Base-by-base conservation (phyloP, 345 rosid genomes). In the Bruguiera sexangula region DNA sequence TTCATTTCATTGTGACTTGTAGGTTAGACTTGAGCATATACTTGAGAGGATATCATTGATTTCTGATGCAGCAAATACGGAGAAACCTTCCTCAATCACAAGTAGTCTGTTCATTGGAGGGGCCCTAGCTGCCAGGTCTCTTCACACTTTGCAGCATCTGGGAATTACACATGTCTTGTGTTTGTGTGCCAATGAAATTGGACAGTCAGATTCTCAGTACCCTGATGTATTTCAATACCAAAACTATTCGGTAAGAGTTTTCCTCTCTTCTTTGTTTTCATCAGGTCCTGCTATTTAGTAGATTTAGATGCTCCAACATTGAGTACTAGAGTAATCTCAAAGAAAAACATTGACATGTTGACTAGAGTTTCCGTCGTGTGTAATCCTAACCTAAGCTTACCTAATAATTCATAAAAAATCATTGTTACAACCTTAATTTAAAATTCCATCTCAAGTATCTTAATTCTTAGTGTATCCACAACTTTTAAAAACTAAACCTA, bases 1-100 rank as follows among this genome's bases (percentile, higher is more conserved):
- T 15, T 43, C 62, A 8, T 39, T 26, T 61, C 65, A 65, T 64
- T 21, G 13, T 60, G 57, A 76, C 50, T 68, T 77, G 67, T 86
- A 96, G 99, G 87, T 96, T 67, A 87, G 99, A 82, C 92, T 95
- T 55, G 99, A 96, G 77, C 99, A 96, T 78, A 87, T 92, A 72
- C 96, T 92, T 74, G 98, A 92, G 80, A 90, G 99, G 82, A 89
- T 96, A 83, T 79, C 96, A 65, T 78, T 96, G 81, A 92, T 96
- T 62, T 90, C 96, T 39, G 96, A 92, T 73, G 97, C 97, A 26
- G 98, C 94, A 52, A 96, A 85, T 73, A 92, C 97, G 30, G 99
- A 96, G 87, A 92, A 80, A 70, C 99, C 99, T 71, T 92, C 98
- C 67, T 70, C 85, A 82, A 83, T 96, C 76, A 82, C 94, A 71